Conservation (phyloP, 106 monocot genomes). For the Triglochin maritima region DNA sequence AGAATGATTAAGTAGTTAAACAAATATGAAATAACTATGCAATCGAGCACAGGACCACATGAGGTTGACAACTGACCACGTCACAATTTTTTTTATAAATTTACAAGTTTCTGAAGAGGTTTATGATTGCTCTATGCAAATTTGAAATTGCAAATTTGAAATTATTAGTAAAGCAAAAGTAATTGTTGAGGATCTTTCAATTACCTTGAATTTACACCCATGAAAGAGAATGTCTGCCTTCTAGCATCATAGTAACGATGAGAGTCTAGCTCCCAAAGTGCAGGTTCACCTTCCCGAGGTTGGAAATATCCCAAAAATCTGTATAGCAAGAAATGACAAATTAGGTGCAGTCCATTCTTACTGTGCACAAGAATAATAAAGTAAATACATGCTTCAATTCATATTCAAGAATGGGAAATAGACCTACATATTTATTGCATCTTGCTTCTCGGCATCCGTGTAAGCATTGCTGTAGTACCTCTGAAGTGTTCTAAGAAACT, state of each 20-base stretch:
- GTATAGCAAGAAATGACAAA: conserved; percentile 4
- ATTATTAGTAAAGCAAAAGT: no score
- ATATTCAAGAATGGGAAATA: not conserved
- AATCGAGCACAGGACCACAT: no score
- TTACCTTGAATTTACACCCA: conserved; percentile 50
- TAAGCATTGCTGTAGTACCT: conserved; percentile 98
- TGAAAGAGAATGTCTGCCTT: conserved; percentile 24
- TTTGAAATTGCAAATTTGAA: no score
- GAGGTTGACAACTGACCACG: no score
- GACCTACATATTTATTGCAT: conserved; percentile 91
- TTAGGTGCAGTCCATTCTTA: no score
- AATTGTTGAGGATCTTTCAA: not conserved
- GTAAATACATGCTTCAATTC: not conserved
- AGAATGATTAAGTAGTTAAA: no score
- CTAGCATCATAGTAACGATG: conserved; percentile 64
- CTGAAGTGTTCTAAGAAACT: conserved; percentile 82
- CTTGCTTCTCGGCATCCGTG: conserved; percentile 89
- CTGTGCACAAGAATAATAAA: not conserved
- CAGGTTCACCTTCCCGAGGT: conserved; percentile 63
- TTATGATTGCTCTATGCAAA: no score
- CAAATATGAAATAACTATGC: no score
- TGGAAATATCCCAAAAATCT: conserved; percentile 94
- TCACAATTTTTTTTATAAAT: no score
- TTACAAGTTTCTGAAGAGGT: no score
- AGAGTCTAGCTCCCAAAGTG: conserved; percentile 76